A percentile compares a stretch with the other conserved stretches of the same genome.
Conservation (phyloP, 1,284 basidiomycete species). For the Ceratobasidium sp. region DNA sequence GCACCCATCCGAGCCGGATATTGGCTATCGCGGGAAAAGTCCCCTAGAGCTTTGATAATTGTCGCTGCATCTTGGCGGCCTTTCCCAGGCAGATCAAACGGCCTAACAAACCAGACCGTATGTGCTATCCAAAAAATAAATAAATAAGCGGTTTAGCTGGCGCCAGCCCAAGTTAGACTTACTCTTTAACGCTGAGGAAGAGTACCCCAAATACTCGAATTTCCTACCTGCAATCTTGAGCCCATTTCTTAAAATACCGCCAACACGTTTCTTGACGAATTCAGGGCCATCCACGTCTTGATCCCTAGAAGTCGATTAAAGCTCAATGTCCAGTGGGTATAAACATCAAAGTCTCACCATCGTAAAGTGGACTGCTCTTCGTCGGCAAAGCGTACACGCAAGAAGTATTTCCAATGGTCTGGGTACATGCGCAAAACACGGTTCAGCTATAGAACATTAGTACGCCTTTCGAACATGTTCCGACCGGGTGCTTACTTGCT, state of each 20-base stretch:
- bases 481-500: conserved; percentile 57
- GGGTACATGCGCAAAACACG: conserved; percentile 60
- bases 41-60: conserved; percentile 68
- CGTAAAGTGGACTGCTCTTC: conserved; percentile 66
- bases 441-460: conserved; percentile 61
- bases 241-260: conserved; percentile 61
- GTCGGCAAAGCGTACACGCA: conserved; percentile 74
- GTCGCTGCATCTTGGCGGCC: conserved; percentile 57
- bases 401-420: conserved; percentile 66
- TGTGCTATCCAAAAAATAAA: conserved; percentile 52
- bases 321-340: neutral
- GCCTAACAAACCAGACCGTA: conserved; percentile 70
- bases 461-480: neutral
- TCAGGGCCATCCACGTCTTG: conserved; percentile 63
- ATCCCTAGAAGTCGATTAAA: conserved; percentile 53
- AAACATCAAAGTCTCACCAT: conserved; percentile 51
- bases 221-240: conserved; percentile 64
- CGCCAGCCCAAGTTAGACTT: neutral
- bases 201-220: conserved; percentile 70
- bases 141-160: neutral
- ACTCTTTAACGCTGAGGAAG: conserved; percentile 62
- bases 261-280: conserved; percentile 64
- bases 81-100: conserved; percentile 59
- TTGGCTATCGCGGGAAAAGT: conserved; percentile 62
- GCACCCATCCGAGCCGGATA: conserved; percentile 79